phyloP scores from a whole-genome alignment of 371 early-diverging fungal genomes.

The Parasitella parasitica region DNA sequence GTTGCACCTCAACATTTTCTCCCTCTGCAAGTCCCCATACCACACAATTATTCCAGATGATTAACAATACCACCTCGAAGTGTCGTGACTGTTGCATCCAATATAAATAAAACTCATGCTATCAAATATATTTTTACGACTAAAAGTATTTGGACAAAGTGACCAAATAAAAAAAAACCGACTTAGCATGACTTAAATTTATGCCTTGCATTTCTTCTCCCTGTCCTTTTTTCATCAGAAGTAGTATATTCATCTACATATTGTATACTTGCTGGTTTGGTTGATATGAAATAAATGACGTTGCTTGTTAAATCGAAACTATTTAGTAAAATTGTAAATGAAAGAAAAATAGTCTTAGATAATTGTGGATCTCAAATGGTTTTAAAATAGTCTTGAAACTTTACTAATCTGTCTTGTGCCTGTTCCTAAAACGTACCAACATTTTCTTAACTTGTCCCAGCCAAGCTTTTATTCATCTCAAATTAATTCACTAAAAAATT shows the following conservation, averaged over 20 bases:
- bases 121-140: constrained; percentile 22
- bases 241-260: constrained; percentile 19
- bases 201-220: constrained; percentile 21
- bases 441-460: no score
- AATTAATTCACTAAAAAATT: no score
- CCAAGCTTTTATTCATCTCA: no score
- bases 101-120: constrained; percentile 29
- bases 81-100: constrained; percentile 22
- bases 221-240: constrained; percentile 22
- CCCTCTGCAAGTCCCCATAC: constrained; percentile 28
- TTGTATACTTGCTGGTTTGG: no score
- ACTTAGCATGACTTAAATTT: constrained; percentile 13
- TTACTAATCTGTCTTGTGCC: no score
- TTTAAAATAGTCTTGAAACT: no score
- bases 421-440: no score
- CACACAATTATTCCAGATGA: constrained; percentile 28
- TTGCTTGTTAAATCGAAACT: no score
- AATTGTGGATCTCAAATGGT: no score
- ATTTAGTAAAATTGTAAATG: no score
- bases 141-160: constrained; percentile 16
- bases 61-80: constrained; percentile 27
- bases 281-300: no score
- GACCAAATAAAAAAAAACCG: constrained; percentile 11
- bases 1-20: constrained; percentile 19
- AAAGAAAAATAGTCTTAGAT: no score